These are phyloP conservation scores for Lepraria neglecta DNA, from an alignment of 495 filamentous ascomycete genomes.

Conservation along the genomic window DNA sequence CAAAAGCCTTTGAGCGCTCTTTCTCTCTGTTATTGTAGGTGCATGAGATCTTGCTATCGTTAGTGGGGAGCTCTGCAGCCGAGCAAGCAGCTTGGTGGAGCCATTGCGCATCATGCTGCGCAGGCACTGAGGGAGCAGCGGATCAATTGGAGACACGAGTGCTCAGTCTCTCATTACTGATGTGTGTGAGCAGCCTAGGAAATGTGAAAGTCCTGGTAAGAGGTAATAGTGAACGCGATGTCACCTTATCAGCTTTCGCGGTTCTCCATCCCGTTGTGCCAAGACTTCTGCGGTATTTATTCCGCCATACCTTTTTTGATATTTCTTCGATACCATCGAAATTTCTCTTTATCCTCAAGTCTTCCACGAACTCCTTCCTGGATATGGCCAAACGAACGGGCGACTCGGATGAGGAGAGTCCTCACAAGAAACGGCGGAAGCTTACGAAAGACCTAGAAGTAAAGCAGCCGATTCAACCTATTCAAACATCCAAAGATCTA, in stretches of 20 bases:
- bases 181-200: not conserved
- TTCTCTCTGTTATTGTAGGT: not conserved
- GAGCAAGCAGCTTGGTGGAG: conserved; percentile 15
- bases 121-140: not conserved
- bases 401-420: conserved; percentile 25
- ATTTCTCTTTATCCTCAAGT: not conserved
- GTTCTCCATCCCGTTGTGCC: not conserved
- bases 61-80: not conserved
- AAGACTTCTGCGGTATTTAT: conserved; percentile 5
- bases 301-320: not conserved
- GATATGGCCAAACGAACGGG: conserved; percentile 23
- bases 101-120: conserved; percentile 20
- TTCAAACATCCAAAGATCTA: conserved; percentile 55
- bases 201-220: not conserved
- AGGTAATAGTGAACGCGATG: not conserved
- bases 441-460: conserved; percentile 25
- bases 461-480: conserved; percentile 36
- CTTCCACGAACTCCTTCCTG: not conserved
- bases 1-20: conserved; percentile 6
- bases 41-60: not conserved
- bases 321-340: not conserved
- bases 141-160: not conserved
- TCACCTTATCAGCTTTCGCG: not conserved
- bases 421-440: conserved; percentile 41
- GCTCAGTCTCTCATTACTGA: not conserved